Evolutionary conservation across 768 basidiomycete species (phyloP), one percentile per base, ranked within the genome.

Genomic region (Russula brevipes): DNA sequence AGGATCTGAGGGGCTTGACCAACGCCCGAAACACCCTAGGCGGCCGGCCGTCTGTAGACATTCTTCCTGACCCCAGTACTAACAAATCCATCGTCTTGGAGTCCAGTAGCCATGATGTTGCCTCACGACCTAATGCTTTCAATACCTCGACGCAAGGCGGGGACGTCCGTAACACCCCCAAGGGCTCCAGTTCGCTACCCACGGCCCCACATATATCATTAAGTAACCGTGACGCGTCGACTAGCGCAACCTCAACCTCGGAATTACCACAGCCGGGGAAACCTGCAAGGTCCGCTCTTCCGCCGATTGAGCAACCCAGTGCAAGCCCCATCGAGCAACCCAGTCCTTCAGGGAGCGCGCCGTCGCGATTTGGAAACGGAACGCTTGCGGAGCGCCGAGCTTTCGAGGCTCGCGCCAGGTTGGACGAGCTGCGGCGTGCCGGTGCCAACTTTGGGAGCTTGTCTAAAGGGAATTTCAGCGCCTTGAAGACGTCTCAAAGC

Each of bases 341-440:
- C 38, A 17, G 36, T 24, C 14, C 33, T 30, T 41, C 57, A 36
- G 39, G 11, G 36, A 47, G 5, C 8, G 42, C 17, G 9, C 39
- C 47, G 9, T 51, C 12, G 33, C 57, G 19, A 50, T 8, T 47
- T n/a, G 38, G 46, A 16, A 35, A 16, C 1, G 58, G 54, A 39
- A 50, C 58, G 24, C 54, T 64, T n/a, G 63, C 63, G 39, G 24
- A 56, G 24, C 63, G 54, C 42, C 51, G 63, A 44, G 59, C 63
- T 16, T 31, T 45, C 10, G 63, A 56, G 49, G 63, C 63, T n/a
- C 63, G 54, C 7, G 24, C n/a, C n/a, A 64, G 63, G 36, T 39
- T 64, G 31, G 47, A 45, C 10, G 54, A 50, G 35, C n/a, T 64
- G 35, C 63, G 63, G 14, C 63, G 63, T 10, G 63, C 54, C 31